Evolutionary conservation across 345 rosid species (phyloP).

Genomic region (Gossypium mustelinum): DNA sequence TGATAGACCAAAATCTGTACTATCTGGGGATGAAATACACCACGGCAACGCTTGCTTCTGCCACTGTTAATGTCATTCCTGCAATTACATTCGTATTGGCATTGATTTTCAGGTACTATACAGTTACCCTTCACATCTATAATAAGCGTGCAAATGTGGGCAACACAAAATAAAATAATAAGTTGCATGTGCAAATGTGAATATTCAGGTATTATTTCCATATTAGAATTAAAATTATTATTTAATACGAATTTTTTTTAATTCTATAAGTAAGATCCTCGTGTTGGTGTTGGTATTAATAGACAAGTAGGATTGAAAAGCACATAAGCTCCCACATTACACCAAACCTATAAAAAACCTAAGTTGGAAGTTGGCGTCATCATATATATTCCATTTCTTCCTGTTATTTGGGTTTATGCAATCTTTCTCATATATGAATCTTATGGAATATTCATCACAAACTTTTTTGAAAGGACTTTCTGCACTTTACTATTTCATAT

Average conservation of each 20-base stretch:
- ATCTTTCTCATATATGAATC: slow-evolving; percentile 17
- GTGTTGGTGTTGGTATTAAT: too few relatives aligned
- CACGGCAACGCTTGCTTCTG: slow-evolving; percentile 82
- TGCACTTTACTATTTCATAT: background rate
- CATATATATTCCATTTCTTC: background rate
- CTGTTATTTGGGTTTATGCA: background rate
- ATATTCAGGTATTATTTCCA: too few relatives aligned
- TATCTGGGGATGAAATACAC: slow-evolving; percentile 84
- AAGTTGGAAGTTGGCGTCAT: background rate
- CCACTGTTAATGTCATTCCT: slow-evolving; percentile 61
- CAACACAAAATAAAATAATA: background rate
- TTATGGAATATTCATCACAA: slow-evolving; percentile 16
- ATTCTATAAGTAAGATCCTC: too few relatives aligned
- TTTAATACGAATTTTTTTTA: too few relatives aligned
- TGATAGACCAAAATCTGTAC: slow-evolving; percentile 84
- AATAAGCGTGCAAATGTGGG: slow-evolving; percentile 4
- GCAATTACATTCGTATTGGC: slow-evolving; percentile 84
- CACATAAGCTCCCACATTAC: background rate
- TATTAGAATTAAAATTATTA: too few relatives aligned
- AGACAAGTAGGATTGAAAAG: too few relatives aligned
- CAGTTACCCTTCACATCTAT: background rate
- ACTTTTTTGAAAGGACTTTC: background rate
- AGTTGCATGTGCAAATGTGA: background rate
- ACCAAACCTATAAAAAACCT: background rate
- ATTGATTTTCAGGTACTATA: slow-evolving; percentile 58